Evolutionary conservation across 495 filamentous ascomycete species (phyloP).

Genomic region (Hapsidospora chrysogenum): DNA sequence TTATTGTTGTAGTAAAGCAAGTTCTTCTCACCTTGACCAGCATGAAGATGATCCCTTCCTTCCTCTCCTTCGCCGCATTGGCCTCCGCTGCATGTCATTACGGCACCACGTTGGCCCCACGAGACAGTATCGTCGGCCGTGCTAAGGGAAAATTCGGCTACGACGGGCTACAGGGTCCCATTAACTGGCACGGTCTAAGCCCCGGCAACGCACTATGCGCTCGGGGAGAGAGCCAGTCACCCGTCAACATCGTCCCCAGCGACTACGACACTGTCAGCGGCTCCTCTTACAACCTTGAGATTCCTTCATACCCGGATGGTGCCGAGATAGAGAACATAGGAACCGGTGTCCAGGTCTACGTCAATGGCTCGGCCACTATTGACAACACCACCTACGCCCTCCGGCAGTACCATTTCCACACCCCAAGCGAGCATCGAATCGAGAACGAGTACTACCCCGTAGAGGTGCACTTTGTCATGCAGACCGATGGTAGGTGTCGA

Average conservation of each 20-base stretch:
- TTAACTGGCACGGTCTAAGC: slow-evolving; percentile 40
- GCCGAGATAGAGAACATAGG: slow-evolving; percentile 43
- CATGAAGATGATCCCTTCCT: not conserved
- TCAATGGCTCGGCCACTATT: slow-evolving; percentile 23
- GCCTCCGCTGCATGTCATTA: not conserved
- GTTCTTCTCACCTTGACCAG: too few relatives aligned
- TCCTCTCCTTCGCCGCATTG: not conserved
- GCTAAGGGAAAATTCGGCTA: not conserved
- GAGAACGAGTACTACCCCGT: slow-evolving; percentile 35
- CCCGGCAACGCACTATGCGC: slow-evolving; percentile 31
- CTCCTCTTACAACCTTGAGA: slow-evolving; percentile 14
- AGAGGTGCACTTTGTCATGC: slow-evolving; percentile 53
- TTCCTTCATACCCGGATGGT: slow-evolving; percentile 18
- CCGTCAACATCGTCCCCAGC: slow-evolving; percentile 42
- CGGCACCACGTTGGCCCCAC: not conserved
- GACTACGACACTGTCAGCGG: slow-evolving; percentile 22
- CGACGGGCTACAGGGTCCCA: slow-evolving; percentile 23
- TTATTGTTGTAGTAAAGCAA: too few relatives aligned
- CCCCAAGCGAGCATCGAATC: slow-evolving; percentile 49
- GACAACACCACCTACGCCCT: slow-evolving; percentile 31
- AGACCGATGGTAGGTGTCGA: slow-evolving; percentile 21
- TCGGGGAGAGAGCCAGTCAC: slow-evolving; percentile 40
- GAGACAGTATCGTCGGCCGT: not conserved
- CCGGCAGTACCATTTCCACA: slow-evolving; percentile 55
- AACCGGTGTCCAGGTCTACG: slow-evolving; percentile 39